Evolutionary conservation across 768 basidiomycete species (phyloP), one percentile per base, ranked within the genome.

Genomic region (Boletus barrowsii): DNA sequence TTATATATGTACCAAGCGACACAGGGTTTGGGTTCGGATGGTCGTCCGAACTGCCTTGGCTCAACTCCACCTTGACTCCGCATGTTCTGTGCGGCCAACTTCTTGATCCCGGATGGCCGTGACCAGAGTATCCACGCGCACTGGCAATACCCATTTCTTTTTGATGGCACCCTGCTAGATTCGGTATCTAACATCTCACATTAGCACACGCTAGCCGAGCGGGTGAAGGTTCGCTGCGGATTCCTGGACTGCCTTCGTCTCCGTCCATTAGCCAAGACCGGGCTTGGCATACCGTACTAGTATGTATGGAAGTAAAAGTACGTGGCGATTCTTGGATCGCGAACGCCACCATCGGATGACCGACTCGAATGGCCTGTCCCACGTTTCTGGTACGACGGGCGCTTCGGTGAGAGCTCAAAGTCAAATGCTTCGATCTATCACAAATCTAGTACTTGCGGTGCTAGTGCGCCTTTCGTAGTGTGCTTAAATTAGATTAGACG

Each of bases 391-490:
- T 14, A 20, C 29, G 4, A 18, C 40, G 41, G 48, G 41, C 57
- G 51, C 29, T 60, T 6, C 15, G 20, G 22, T 29, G 15, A 50
- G 47, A 13, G 35, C 22, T 50, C 53, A 26, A 62, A 59, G 54
- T 40, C 39, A 56, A 63, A 56, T 37, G 29, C 39, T 52, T 45
- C 35, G 46, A 58, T 61, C 54, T 45, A 18, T 6, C 5, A 41
- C 20, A 20, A 57, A 54, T 50, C 43, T 49, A 22, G 22, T 22
- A 10, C 13, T 7, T 44, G 58, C 58, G 64, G 61, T 17, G 40
- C 30, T 63, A 53, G 33, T 54, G 58, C 61, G 56, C 50, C 9
- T 11, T 60, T 24, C 6, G 5, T 14, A 22, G 10, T 1, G 33
- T 35, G 6, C 14, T 35, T 14, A 35, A 10, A 2, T 29, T 29